A percentile compares a stretch with the other conserved stretches of the same genome.
Conservation (phyloP, 1,139 yeast genomes). For the Kodamaea sp. region DNA sequence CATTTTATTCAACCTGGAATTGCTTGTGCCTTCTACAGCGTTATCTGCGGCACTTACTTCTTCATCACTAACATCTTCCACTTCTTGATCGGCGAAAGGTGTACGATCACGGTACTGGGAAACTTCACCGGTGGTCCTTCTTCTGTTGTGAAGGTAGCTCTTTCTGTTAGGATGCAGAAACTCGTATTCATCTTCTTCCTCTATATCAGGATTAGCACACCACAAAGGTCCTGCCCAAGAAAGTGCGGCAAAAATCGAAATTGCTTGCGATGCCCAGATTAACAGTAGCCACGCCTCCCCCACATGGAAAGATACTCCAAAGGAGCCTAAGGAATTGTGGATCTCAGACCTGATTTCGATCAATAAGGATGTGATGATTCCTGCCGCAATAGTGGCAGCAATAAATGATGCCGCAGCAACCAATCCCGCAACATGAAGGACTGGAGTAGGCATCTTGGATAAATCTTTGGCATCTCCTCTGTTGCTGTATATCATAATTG, state of each 20-base stretch:
- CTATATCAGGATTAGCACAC: constrained; percentile 43
- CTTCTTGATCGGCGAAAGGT: background rate
- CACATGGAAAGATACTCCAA: constrained; percentile 43
- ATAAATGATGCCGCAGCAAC: constrained; percentile 36
- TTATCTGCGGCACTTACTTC: background rate
- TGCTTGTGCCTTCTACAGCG: background rate
- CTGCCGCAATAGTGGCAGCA: constrained; percentile 29
- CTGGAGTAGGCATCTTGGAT: constrained; percentile 25
- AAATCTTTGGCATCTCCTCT: constrained; percentile 35
- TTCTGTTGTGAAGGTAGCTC: constrained; percentile 3
- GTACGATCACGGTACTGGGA: background rate
- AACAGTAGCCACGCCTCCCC: constrained; percentile 46
- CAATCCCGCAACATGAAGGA: constrained; percentile 34
- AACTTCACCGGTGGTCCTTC: constrained; percentile 3
- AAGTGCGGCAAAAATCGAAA: constrained; percentile 20
- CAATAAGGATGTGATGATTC: constrained; percentile 29
- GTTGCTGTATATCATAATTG: constrained; percentile 35
- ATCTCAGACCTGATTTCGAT: constrained; percentile 29
- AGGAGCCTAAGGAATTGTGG: constrained; percentile 34
- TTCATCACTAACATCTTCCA: background rate
- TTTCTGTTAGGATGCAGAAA: constrained; percentile 3
- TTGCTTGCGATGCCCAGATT: constrained; percentile 36
- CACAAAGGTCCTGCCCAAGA: constrained; percentile 48
- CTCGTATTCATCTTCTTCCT: constrained; percentile 23
- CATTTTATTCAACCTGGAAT: constrained; percentile 4